Percentiles rank a stretch among this genome's conserved stretches.
Conservation (phyloP, 768 basidiomycete genomes). For the Leccinum subgranulosum region DNA sequence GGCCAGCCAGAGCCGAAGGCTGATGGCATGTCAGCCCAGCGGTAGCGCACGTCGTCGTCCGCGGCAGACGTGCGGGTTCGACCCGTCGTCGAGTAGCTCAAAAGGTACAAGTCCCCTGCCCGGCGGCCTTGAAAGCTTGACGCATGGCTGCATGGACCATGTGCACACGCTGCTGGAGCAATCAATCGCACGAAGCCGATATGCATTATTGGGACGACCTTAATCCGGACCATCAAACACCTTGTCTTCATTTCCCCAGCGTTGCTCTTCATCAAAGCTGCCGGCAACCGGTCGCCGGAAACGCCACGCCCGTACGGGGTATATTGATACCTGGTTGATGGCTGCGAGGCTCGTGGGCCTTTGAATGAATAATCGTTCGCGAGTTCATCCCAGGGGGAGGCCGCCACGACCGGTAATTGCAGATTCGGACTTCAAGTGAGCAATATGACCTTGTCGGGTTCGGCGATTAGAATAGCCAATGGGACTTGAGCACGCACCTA, state of each 20-base stretch:
- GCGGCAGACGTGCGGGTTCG: background rate
- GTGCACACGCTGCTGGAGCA: constrained; percentile 12
- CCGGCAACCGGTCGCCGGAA: constrained; percentile 12
- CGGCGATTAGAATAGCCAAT: constrained; percentile 7
- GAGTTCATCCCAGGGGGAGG: background rate
- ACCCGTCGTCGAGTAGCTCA: background rate
- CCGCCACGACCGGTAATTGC: constrained; percentile 8
- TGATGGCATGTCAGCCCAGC: constrained; percentile 2
- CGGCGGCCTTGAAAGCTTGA: background rate
- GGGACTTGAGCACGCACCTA: constrained; percentile 7
- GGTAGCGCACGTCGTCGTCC: background rate
- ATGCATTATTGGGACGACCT: constrained; percentile 7
- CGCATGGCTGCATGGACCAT: constrained; percentile 1
- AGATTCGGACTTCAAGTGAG: background rate
- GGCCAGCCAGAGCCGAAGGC: too few species aligned
- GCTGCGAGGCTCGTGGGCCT: background rate
- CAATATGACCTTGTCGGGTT: constrained; percentile 22
- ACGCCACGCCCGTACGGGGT: constrained; percentile 16
- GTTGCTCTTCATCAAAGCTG: constrained; percentile 4
- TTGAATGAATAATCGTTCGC: background rate
- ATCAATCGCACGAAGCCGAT: constrained; percentile 27
- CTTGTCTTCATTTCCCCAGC: constrained; percentile 6
- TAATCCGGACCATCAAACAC: constrained; percentile 12
- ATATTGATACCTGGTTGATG: background rate
- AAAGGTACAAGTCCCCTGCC: background rate